Evolutionary conservation across 1,139 yeast species (phyloP).

Genomic region (Diutina scorzettiae): DNA sequence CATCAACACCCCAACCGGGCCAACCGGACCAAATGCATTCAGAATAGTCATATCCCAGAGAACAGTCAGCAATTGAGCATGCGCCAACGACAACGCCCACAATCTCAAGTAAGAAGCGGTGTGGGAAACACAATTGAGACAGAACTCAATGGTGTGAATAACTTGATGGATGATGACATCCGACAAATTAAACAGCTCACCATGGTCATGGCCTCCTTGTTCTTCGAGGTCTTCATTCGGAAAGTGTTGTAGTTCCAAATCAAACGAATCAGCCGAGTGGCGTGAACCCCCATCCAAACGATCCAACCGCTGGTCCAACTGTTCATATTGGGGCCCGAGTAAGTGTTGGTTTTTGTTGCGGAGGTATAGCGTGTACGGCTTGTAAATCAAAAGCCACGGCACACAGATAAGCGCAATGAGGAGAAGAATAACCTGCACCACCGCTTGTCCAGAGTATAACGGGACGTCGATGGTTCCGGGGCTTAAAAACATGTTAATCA

Average conservation of each 20-base stretch:
- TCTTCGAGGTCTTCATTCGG: conserved; percentile 15
- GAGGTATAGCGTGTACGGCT: background rate
- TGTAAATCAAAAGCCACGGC: conserved; percentile 4
- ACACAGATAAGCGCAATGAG: conserved; percentile 3
- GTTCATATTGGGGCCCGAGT: background rate
- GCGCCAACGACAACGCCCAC: conserved; percentile 97
- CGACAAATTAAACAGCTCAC: conserved; percentile 23
- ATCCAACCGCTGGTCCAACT: background rate
- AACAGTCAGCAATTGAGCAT: conserved; percentile 88
- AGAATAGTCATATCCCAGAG: conserved; percentile 93
- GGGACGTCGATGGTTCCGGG: conserved; percentile 2
- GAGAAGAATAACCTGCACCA: conserved; percentile 3
- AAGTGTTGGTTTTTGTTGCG: background rate
- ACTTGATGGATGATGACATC: conserved; percentile 5
- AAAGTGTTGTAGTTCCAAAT: background rate
- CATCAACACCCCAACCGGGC: conserved; percentile 55
- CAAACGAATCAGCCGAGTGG: background rate
- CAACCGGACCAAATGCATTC: conserved; percentile 66
- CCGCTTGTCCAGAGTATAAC: conserved; percentile 1
- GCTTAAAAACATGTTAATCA: conserved; percentile 4
- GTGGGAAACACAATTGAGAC: conserved; percentile 5
- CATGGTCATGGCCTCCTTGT: conserved; percentile 20
- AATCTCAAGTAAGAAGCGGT: conserved; percentile 5
- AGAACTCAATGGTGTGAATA: conserved; percentile 6
- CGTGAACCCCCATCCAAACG: conserved; percentile 3